phyloP scores from a whole-genome alignment of 164 flowering plant species.

The Magnolia kwangsiensis region DNA sequence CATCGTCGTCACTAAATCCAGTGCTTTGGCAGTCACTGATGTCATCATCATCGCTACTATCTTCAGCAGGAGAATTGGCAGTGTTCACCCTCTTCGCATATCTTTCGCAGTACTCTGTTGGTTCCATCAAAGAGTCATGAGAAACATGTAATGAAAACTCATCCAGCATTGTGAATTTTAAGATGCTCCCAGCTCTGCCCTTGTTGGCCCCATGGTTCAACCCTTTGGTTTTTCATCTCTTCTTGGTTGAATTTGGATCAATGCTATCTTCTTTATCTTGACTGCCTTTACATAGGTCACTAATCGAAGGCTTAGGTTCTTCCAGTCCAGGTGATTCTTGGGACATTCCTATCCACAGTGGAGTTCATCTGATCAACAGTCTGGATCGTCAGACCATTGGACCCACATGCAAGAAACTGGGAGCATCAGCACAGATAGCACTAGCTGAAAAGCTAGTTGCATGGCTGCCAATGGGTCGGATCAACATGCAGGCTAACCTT shows the following conservation, averaged over 20 bases:
- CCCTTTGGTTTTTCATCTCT: not conserved
- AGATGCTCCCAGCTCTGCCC: not conserved
- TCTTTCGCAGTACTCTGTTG: conserved; percentile 49
- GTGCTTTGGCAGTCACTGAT: conserved; percentile 31
- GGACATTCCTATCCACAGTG: too few relatives aligned
- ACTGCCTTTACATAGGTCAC: too few relatives aligned
- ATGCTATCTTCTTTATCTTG: too few relatives aligned
- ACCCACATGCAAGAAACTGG: too few relatives aligned
- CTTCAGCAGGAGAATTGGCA: conserved; percentile 18
- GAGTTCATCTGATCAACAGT: too few relatives aligned
- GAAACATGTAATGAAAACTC: not conserved
- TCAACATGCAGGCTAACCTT: too few relatives aligned
- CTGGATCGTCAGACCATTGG: too few relatives aligned
- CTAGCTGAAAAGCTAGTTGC: too few relatives aligned
- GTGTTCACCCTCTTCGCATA: conserved; percentile 48
- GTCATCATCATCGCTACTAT: conserved; percentile 39
- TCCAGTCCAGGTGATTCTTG: too few relatives aligned
- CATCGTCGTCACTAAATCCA: conserved; percentile 30
- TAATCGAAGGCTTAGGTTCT: too few relatives aligned
- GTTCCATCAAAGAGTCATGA: not conserved
- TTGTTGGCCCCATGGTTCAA: not conserved
- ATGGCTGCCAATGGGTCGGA: too few relatives aligned
- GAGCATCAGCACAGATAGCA: too few relatives aligned
- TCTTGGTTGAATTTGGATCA: not conserved
- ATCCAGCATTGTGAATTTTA: not conserved